Base-by-base conservation (phyloP, 306 rosid genomes). In the Quercus alba region DNA sequence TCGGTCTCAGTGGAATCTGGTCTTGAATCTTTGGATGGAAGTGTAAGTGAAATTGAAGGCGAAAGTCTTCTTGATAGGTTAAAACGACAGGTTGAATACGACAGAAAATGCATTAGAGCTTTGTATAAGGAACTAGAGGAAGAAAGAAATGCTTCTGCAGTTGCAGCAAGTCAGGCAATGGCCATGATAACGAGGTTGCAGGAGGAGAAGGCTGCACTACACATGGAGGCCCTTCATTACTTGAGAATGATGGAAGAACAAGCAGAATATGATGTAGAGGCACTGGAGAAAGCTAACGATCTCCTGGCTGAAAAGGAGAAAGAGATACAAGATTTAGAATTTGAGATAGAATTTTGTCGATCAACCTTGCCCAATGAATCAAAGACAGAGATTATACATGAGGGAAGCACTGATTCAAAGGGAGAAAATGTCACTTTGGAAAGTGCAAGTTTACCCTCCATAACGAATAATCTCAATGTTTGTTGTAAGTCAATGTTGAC, bases 181-280 rank as follows among this genome's bases (percentile, higher is more conserved):
- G 91, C 98, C 82, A 93, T 95, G 99, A 95, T 95, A 74, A 95
- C 95, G 23, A 88, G 94, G 89, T 85, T 95, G 75, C 99, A 95
- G 73, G 97, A 91, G 86, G 99, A 95, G 88, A 95, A 95, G 85
- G 93, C 99, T 38, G 85, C 94, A 17, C 81, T 95, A 41, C 94
- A 90, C 52, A 90, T 93, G 99, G 98, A 95, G 83, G 91, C 97
- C 81, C 92, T 86, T 81, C 99, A 93, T 67, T 91, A 91, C 78
- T 85, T 95, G 74, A 86, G 97, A 80, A 91, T 95, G 98, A 93
- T 90, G 97, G 99, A 95, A 76, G 99, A 95, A 85, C 99, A 95
- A 87, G 94, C 98, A 64, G 98, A 95, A 87, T 89, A 90, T 76
- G 99, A 95, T 61, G 91, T 83, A 15, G 97, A 95, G 25, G 93